phyloP scores from a whole-genome alignment of 139 green algal species.

The Mychonastes homosphaera region DNA sequence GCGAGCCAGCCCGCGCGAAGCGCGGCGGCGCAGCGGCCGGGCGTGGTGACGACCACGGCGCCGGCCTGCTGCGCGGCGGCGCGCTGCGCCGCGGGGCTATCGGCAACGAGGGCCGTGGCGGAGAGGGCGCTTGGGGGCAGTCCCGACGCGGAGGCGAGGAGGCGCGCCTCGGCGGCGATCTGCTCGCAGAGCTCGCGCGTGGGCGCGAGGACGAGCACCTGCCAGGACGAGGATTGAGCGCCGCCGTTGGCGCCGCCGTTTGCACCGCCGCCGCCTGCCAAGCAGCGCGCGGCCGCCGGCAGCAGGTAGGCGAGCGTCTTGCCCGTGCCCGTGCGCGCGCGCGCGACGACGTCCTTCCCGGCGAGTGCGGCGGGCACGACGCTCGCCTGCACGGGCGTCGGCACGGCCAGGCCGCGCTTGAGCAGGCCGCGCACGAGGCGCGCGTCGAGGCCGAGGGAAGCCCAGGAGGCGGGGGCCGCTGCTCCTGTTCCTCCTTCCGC shows the following conservation, averaged over 20 bases:
- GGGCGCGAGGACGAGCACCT: constrained; percentile 70
- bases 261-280: constrained; percentile 28
- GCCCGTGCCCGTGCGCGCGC: constrained; percentile 71
- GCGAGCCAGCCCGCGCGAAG: constrained; percentile 47
- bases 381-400: constrained; percentile 56
- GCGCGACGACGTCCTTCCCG: constrained; percentile 70
- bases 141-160: constrained; percentile 9
- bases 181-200: constrained; percentile 91
- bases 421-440: constrained; percentile 54
- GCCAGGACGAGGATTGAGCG: constrained; percentile 2
- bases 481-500: neutral
- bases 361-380: constrained; percentile 61
- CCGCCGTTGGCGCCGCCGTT: constrained; percentile 28
- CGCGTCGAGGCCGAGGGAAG: constrained; percentile 48
- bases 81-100: constrained; percentile 5
- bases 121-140: constrained; percentile 9
- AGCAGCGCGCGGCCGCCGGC: constrained; percentile 56
- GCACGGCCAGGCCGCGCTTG: constrained; percentile 50
- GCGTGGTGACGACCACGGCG: constrained; percentile 17
- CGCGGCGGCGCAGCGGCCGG: constrained; percentile 25
- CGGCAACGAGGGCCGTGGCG: constrained; percentile 5
- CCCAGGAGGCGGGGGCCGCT: neutral
- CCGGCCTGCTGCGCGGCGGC: constrained; percentile 8
- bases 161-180: constrained; percentile 21
- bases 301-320: constrained; percentile 87